Evolutionary conservation across 192 early-diverging fungal genomes (phyloP).

Genomic region (Coemansia sp.): DNA sequence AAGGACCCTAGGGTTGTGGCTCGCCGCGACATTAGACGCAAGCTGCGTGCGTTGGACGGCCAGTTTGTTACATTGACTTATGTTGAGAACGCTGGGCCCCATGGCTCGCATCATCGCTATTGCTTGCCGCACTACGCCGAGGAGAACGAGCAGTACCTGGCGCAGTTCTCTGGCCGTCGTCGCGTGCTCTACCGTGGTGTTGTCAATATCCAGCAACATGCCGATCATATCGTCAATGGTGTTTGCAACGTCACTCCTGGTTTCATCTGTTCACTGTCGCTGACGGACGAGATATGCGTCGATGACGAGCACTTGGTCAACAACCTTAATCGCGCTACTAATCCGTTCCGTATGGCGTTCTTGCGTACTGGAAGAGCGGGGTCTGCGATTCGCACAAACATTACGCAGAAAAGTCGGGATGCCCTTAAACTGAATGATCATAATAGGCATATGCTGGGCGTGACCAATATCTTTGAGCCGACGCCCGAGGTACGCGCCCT

Average conservation of each 20-base stretch:
- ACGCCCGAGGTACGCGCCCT: conserved; percentile 58
- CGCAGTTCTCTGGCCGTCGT: conserved; percentile 44
- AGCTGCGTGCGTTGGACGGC: conserved; percentile 63
- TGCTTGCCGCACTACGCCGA: conserved; percentile 36
- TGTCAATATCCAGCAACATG: conserved; percentile 56
- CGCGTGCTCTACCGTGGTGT: conserved; percentile 47
- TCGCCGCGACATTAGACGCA: conserved; percentile 56
- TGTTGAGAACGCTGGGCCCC: conserved; percentile 31
- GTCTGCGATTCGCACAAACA: conserved; percentile 16
- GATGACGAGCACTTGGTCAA: conserved; percentile 49
- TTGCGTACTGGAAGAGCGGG: conserved; percentile 32
- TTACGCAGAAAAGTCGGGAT: conserved; percentile 23
- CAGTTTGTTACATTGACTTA: conserved; percentile 61
- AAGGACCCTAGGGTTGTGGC: conserved; percentile 48
- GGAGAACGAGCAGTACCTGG: conserved; percentile 49
- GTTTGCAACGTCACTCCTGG: conserved; percentile 63
- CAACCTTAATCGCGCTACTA: conserved; percentile 31
- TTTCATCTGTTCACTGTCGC: conserved; percentile 58
- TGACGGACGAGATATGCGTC: conserved; percentile 55
- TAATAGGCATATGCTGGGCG: conserved; percentile 56
- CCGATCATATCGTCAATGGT: conserved; percentile 37
- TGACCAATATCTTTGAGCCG: conserved; percentile 56
- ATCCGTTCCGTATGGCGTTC: conserved; percentile 47
- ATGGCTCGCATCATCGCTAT: conserved; percentile 40
- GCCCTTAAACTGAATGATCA: conserved; percentile 22